A percentile compares a stretch with the other conserved stretches of the same genome.
Conservation (phyloP, 768 basidiomycete genomes). For the Pisolithus marmoratus region DNA sequence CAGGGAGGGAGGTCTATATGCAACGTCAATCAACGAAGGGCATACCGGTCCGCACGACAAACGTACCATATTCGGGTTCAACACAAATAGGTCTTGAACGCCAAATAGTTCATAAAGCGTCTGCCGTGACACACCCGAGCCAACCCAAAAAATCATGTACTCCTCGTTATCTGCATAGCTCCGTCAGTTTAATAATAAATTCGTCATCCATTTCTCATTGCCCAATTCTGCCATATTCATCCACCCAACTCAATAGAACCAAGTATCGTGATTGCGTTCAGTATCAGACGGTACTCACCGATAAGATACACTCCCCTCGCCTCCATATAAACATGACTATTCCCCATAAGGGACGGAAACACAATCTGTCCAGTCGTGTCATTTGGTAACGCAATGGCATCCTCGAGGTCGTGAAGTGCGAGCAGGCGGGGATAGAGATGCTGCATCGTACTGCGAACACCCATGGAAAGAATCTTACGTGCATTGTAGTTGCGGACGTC, state of each 20-base stretch:
- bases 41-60: not conserved
- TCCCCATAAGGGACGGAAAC: constrained; percentile 75
- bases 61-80: constrained; percentile 68
- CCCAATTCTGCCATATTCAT: not conserved
- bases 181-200: constrained; percentile 8
- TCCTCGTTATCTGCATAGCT: constrained; percentile 75
- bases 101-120: constrained; percentile 80
- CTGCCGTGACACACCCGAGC: constrained; percentile 73
- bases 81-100: constrained; percentile 65
- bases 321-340: constrained; percentile 84
- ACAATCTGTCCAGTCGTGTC: constrained; percentile 49
- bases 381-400: constrained; percentile 65
- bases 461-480: constrained; percentile 67
- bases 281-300: constrained; percentile 42
- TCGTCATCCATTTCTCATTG: not conserved
- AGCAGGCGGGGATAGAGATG: constrained; percentile 85
- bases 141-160: constrained; percentile 85
- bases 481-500: constrained; percentile 88
- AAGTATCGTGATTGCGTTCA: not conserved
- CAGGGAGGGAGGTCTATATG: constrained; percentile 61
- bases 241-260: not conserved
- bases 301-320: constrained; percentile 88
- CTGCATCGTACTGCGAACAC: constrained; percentile 64
- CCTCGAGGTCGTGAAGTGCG: constrained; percentile 80
- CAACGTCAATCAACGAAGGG: constrained; percentile 5